Base-by-base conservation (phyloP, 2,329 filamentous ascomycete species). In the Trichoderma sp. region DNA sequence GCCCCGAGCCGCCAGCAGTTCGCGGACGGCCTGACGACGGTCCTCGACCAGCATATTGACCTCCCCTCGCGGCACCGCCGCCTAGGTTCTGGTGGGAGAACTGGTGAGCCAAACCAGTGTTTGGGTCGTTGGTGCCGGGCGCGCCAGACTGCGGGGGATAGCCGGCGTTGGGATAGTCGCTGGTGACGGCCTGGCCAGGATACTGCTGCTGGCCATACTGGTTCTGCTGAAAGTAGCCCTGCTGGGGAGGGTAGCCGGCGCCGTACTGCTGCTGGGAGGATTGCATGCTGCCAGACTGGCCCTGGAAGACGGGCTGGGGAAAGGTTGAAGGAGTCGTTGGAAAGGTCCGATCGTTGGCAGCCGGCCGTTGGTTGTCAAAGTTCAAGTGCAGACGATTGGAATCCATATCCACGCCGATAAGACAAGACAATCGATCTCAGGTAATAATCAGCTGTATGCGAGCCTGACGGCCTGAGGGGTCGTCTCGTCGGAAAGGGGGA, bases 31-130 rank as follows among this genome's bases (percentile, higher is more conserved):
- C 92, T 71, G 88, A 89, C 38, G 94, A 92, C 38, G 90, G 88
- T 45, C 89, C 89, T 63, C 95, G 90, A 76, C 90, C 89, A 78
- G 88, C 91, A 82, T 95, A 95, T 66, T 92, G 91, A 76, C 91
- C 91, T 35, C 89, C 89, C 79, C 95, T 90, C 76, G 92, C 91
- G 60, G 91, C 91, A 90, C 91, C 91, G 76, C 94, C 91, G 76
- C 94, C 93, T 56, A 98, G 89, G 84, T 98, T 97, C 87, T 98
- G 96, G 85, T 98, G 95, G 75, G 96, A 97, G 85, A 98, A 97
- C 84, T 99, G 97, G 83, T 98, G 95, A 76, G 95, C 95, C 63
- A 98, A 90, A 35, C 95, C 95, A 80, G 95, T 97, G 80, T 96
- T 97, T 79, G 93, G 93, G 82, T 98, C 95, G 81, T 94, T 95